These are phyloP conservation scores for Tetrahymena elliotti DNA, from an alignment of 73 alveolate genomes.

Conservation along the genomic window DNA sequence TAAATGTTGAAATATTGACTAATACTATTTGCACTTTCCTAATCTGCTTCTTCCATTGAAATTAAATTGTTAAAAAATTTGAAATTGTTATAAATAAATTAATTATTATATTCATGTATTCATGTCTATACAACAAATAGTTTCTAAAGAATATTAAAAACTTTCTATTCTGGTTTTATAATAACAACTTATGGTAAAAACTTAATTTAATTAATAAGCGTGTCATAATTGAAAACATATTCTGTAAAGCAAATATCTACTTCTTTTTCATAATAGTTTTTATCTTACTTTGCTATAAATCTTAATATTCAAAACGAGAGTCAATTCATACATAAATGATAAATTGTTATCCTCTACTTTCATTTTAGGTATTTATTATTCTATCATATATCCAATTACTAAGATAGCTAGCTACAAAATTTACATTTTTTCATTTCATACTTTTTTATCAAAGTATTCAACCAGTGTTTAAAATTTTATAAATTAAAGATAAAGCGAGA, in stretches of 20 bases:
- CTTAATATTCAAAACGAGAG: background rate
- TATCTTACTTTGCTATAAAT: background rate
- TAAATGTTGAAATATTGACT: background rate
- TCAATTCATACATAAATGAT: background rate
- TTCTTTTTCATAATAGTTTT: too few species aligned
- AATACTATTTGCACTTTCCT: background rate
- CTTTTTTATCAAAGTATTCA: background rate
- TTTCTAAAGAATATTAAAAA: background rate
- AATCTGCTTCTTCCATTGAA: background rate
- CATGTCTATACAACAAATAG: background rate
- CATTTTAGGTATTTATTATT: background rate
- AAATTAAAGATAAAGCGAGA: too few species aligned
- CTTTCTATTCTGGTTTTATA: background rate
- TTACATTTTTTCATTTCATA: too few species aligned
- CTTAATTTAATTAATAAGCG: background rate
- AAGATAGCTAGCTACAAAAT: background rate
- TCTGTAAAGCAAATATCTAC: background rate
- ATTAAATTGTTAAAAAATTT: background rate
- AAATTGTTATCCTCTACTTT: background rate
- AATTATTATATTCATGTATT: background rate
- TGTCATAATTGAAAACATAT: background rate
- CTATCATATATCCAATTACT: background rate
- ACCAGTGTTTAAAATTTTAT: background rate
- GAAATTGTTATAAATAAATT: background rate
- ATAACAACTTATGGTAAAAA: background rate